Conservation (phyloP, 768 basidiomycete species). For the Tricholoma flavovirens region DNA sequence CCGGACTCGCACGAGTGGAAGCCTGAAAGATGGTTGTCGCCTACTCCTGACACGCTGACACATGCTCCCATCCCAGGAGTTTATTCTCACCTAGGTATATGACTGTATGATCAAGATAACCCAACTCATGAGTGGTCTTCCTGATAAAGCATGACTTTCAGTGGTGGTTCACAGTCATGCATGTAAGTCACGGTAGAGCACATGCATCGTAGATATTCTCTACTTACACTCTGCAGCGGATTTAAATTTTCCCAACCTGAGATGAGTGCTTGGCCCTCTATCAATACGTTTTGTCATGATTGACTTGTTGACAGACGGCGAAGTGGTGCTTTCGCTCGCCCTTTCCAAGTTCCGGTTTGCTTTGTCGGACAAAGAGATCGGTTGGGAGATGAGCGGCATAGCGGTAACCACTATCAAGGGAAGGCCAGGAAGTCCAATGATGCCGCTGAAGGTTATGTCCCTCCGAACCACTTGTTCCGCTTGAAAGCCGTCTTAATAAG, state of each 20-base stretch:
- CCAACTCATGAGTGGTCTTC: not conserved
- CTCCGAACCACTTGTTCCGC: not conserved
- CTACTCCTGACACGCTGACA: conserved; percentile 29
- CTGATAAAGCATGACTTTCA: conserved; percentile 35
- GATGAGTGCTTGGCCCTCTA: conserved; percentile 32
- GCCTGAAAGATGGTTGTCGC: conserved; percentile 43
- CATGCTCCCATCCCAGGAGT: conserved; percentile 38
- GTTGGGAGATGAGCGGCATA: conserved; percentile 26
- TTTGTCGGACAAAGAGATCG: conserved; percentile 19
- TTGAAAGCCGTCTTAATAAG: not conserved
- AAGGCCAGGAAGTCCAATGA: not conserved
- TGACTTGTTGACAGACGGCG: conserved; percentile 11
- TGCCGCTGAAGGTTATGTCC: not conserved
- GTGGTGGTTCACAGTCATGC: conserved; percentile 38
- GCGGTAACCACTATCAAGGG: conserved; percentile 17
- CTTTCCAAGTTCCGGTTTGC: conserved; percentile 23
- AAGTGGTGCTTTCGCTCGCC: conserved; percentile 22
- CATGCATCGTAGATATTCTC: too few relatives aligned
- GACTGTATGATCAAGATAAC: not conserved
- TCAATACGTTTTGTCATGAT: not conserved
- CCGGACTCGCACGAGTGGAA: conserved; percentile 43
- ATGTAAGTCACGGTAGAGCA: too few relatives aligned
- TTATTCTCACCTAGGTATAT: conserved; percentile 33
- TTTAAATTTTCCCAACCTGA: conserved; percentile 52
- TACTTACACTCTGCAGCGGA: conserved; percentile 25